phyloP scores from a whole-genome alignment of 2,329 filamentous ascomycete species.

The Trichoderma aggressivum region DNA sequence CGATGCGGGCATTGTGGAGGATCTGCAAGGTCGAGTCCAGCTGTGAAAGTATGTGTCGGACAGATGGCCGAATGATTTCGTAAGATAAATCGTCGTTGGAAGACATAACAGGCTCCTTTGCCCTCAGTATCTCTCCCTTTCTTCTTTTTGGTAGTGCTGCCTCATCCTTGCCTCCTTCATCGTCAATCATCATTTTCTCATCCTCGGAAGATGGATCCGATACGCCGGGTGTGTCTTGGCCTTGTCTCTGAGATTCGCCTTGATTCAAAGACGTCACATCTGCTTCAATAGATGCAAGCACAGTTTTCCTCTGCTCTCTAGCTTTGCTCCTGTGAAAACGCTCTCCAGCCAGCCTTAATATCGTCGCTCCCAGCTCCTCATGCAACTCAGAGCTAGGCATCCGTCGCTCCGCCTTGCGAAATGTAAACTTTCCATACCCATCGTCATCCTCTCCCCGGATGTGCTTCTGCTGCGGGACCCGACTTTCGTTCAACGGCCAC shows the following conservation, averaged over 20 bases:
- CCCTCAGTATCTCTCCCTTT: slow-evolving; percentile 19
- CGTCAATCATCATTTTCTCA: not conserved
- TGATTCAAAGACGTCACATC: not conserved
- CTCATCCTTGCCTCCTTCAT: slow-evolving; percentile 16
- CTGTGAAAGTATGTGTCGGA: slow-evolving; percentile 66
- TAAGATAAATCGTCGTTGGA: slow-evolving; percentile 69
- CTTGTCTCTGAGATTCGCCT: not conserved
- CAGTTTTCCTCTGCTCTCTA: slow-evolving; percentile 18
- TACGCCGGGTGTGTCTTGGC: not conserved
- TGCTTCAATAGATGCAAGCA: slow-evolving; percentile 16
- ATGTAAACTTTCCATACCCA: slow-evolving; percentile 49
- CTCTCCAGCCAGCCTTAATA: slow-evolving; percentile 66
- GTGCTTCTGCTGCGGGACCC: slow-evolving; percentile 56
- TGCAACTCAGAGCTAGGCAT: slow-evolving; percentile 61
- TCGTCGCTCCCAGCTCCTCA: slow-evolving; percentile 64
- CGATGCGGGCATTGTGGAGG: slow-evolving; percentile 64
- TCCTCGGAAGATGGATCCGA: not conserved
- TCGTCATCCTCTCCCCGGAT: slow-evolving; percentile 43
- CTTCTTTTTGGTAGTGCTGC: not conserved
- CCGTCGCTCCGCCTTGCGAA: slow-evolving; percentile 40
- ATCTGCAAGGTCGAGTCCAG: slow-evolving; percentile 67
- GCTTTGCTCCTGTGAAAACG: slow-evolving; percentile 43
- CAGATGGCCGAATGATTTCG: slow-evolving; percentile 61
- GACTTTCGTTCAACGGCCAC: slow-evolving; percentile 68
- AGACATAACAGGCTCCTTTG: slow-evolving; percentile 53